Evolutionary conservation across 768 basidiomycete species (phyloP).

Genomic region (Holtermannia corniformis): DNA sequence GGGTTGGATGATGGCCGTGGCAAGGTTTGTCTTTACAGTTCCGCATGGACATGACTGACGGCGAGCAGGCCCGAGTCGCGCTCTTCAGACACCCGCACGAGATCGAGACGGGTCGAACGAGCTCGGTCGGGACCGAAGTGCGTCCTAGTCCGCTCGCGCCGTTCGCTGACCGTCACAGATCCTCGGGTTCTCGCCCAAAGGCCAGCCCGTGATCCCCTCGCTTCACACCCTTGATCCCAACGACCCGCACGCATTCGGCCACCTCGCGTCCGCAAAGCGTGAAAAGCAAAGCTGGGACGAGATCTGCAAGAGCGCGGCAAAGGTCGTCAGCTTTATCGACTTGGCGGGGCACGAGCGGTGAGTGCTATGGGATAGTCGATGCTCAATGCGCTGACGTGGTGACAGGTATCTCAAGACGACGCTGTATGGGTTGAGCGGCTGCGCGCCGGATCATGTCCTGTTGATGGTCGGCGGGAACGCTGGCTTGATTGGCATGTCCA

Average conservation of each 20-base stretch:
- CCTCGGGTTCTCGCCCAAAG: slow-evolving; percentile 70
- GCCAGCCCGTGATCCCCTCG: slow-evolving; percentile 67
- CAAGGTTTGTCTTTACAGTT: slow-evolving; percentile 13
- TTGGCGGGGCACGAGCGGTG: slow-evolving; percentile 93
- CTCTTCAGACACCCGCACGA: slow-evolving; percentile 97
- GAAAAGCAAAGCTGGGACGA: slow-evolving; percentile 96
- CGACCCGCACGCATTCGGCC: slow-evolving; percentile 42
- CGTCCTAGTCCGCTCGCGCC: slow-evolving; percentile 10
- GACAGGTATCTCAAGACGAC: slow-evolving; percentile 56
- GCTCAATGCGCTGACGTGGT: background rate
- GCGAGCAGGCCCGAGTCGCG: slow-evolving; percentile 62
- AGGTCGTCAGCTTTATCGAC: slow-evolving; percentile 92
- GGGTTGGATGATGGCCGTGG: slow-evolving; percentile 35
- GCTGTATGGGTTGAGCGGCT: slow-evolving; percentile 86
- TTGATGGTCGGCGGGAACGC: slow-evolving; percentile 95
- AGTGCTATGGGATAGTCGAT: slow-evolving; percentile 34
- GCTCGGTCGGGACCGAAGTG: slow-evolving; percentile 95
- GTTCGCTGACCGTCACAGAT: slow-evolving; percentile 49
- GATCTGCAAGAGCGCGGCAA: slow-evolving; percentile 75
- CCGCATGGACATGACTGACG: slow-evolving; percentile 50
- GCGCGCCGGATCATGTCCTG: slow-evolving; percentile 71
- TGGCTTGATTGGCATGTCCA: slow-evolving; percentile 45
- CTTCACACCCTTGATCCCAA: slow-evolving; percentile 31
- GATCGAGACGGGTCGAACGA: slow-evolving; percentile 88
- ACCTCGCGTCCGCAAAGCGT: slow-evolving; percentile 39